Base-by-base conservation (phyloP, 371 early-diverging fungal genomes). In the Apophysomyces ossiformis region DNA sequence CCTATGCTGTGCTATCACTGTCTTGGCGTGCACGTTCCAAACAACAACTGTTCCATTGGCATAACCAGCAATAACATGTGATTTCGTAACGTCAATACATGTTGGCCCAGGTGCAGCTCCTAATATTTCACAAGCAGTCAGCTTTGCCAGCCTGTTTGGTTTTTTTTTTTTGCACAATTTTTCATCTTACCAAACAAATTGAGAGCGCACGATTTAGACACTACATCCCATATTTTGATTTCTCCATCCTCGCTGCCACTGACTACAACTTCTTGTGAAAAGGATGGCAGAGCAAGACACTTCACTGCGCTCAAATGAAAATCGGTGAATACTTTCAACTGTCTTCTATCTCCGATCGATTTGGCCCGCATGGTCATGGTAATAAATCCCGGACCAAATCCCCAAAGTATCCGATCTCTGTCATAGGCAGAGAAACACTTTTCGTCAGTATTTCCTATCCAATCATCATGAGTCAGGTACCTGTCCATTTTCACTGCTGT, bases 401-500 rank as follows among this genome's bases (percentile, higher is more conserved):
- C 83, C 85, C 85, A 85, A 7, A 81, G 44, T 36, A 81, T 80
- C 13, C 82, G 78, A 50, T 81, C 71, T n/a, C 78, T 75, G 59
- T 26, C 39, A 13, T 37, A 26, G 32, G 32, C 32, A 26, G 32
- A 26, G 32, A 26, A 26, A 26, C 32, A 26, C 32, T 3, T 26
- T 26, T 26, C 2, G 2, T 26, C 32, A 26, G 32, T 26, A 1
- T 26, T 26, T 26, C 2, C 32, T 26, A 26, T 2, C 32, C 32
- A 26, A 26, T 26, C 32, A 26, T 26, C 2, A 26, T 26, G 2
- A 2, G 32, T 5, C 60, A 46, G 32, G 32, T 64, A 76, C 72
- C 71, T 69, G 26, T 83, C 80, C 26, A 81, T 69, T 38, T 68
- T 58, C 5, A 78, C 69, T 0, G 71, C 69, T 3, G 73, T 71